Base-by-base conservation (phyloP, 495 filamentous ascomycete genomes). In the Annulohypoxylon bovei region DNA sequence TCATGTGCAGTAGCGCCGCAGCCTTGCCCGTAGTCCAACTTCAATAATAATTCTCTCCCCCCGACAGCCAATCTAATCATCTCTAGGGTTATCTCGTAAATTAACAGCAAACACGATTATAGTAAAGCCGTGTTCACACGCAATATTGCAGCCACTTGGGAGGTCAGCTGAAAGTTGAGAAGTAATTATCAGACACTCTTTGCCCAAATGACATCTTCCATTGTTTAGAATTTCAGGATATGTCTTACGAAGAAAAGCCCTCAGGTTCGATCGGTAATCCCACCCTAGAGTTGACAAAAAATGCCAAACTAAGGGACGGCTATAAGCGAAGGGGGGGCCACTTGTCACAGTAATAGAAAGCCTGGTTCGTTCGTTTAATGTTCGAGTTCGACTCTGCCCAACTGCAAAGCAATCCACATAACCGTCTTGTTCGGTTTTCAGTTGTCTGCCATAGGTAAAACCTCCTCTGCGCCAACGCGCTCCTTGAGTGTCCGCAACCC, bases 1-100 rank as follows among this genome's bases (percentile, higher is more conserved):
- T 68, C 59, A 59, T 28, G 40, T 64, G 70, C 64, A 68, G 70
- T 68, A 72, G 70, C 70, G 64, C 70, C 61, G 70, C 59, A 72
- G 70, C 60, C 59, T 68, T 68, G 49, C 40, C 60, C 30, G 59
- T 65, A 60, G 65, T 72, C 65, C 57, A 60, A 72, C 70, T 62
- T 65, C 49, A 53, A 68, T 60, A 59, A 67, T 27, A 59, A 35
- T 56, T 37, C 37, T 50, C 33, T 64, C 22, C 25, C 54, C 37
- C 25, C 23, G 22, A 18, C 55, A 54, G 27, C 70, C 70, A 72
- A 72, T 72, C 56, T 52, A 39, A 62, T 52, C 11, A 12, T 14
- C 50, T 53, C 47, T 16, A 39, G 11, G 70, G 61, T 49, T 68
- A 65, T 68, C 70, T 57, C 28, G 27, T 72, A 68, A 72, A 72